Conservation (phyloP, 768 basidiomycete species). For the Serendipita indica region DNA sequence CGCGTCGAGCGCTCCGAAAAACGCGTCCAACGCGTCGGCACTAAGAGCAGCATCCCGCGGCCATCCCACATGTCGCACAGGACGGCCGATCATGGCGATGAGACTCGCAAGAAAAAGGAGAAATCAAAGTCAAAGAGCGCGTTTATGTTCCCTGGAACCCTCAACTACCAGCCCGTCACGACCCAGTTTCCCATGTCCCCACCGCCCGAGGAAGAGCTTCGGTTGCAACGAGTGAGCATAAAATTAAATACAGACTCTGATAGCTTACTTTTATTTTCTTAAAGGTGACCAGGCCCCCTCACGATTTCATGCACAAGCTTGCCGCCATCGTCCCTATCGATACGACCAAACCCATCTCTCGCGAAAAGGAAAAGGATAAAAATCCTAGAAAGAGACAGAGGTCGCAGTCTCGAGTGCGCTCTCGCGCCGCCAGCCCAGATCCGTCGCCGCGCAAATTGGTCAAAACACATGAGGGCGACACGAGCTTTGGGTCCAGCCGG, state of each 20-base stretch:
- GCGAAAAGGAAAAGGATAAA: no score
- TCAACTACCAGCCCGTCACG: background rate
- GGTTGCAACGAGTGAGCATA: background rate
- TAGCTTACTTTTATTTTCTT: no score
- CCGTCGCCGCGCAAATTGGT: background rate
- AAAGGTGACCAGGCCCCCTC: no score
- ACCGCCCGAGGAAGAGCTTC: constrained; percentile 1
- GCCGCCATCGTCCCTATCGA: no score
- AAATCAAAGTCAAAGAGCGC: background rate
- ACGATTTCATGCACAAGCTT: no score
- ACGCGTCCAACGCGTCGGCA: background rate
- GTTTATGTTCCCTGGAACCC: background rate
- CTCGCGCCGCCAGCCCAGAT: background rate
- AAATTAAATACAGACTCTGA: no score
- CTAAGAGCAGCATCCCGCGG: background rate
- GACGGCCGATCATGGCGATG: no score
- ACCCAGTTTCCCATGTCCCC: background rate
- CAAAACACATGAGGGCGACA: background rate
- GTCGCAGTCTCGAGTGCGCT: background rate
- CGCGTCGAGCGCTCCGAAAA: background rate
- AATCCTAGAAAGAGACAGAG: no score
- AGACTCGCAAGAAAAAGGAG: background rate
- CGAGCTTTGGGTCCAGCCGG: background rate
- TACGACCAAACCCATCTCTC: no score
- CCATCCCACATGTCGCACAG: background rate